phyloP scores from a whole-genome alignment of 768 basidiomycete species.

The Kwoniella dejecticola region DNA sequence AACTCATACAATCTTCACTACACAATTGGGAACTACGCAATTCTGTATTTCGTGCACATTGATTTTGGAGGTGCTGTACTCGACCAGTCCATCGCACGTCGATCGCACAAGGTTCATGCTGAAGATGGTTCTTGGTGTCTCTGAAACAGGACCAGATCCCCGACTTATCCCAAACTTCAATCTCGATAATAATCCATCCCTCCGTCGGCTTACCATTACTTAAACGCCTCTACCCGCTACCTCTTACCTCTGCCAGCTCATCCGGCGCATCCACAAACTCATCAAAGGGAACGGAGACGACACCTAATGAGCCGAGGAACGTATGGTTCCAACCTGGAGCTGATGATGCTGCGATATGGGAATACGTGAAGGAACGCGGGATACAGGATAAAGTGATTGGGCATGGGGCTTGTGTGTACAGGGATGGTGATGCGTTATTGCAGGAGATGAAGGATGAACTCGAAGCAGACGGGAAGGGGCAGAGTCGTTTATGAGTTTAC shows the following conservation, averaged over 20 bases:
- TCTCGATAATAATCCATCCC: slow-evolving; percentile 50
- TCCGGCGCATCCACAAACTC: too few relatives aligned
- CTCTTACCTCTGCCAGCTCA: too few relatives aligned
- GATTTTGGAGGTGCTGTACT: too few relatives aligned
- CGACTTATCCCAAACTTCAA: slow-evolving; percentile 38
- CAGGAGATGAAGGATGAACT: too few relatives aligned
- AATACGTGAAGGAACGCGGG: slow-evolving; percentile 68
- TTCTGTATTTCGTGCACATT: too few relatives aligned
- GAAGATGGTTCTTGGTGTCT: too few relatives aligned
- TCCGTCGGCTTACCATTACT: slow-evolving; percentile 33
- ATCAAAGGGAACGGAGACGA: too few relatives aligned
- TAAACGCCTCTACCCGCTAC: slow-evolving; percentile 36
- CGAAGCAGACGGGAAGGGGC: neutral
- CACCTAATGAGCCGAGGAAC: slow-evolving; percentile 63
- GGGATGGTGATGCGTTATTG: slow-evolving; percentile 65
- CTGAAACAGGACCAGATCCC: slow-evolving; percentile 32
- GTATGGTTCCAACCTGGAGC: slow-evolving; percentile 92
- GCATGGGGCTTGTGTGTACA: slow-evolving; percentile 80
- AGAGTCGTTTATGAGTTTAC: too few relatives aligned
- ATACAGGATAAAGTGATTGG: slow-evolving; percentile 71
- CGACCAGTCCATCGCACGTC: too few relatives aligned
- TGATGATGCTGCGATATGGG: slow-evolving; percentile 66
- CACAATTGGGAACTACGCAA: too few relatives aligned
- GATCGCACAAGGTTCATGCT: too few relatives aligned
- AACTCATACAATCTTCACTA: too few relatives aligned